A percentile compares a stretch with the other conserved stretches of the same genome.
These are phyloP conservation scores for Fagopyrum tataricum DNA, from an alignment of 148 eudicot genomes.

Conservation along the genomic window DNA sequence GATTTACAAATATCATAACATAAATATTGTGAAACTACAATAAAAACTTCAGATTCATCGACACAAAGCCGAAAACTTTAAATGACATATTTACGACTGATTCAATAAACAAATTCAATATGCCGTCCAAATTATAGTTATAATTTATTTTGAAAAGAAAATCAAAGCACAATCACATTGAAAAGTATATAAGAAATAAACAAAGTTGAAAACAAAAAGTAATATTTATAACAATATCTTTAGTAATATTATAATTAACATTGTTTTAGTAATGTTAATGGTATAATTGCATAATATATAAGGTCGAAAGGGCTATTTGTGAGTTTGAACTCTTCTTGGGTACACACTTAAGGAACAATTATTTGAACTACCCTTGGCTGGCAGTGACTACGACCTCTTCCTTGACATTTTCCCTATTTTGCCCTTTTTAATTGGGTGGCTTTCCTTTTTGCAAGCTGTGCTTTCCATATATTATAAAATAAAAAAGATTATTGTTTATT, in stretches of 20 bases:
- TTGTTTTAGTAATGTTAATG: neutral
- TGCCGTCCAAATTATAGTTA: no score
- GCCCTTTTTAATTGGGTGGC: neutral
- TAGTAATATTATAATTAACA: neutral
- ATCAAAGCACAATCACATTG: no score
- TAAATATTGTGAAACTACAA: no score
- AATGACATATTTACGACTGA: no score
- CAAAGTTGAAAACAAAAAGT: neutral
- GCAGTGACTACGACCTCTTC: neutral
- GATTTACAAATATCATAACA: no score
- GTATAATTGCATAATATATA: neutral
- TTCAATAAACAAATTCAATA: no score
- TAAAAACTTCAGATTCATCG: no score
- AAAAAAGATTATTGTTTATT: neutral
- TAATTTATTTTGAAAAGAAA: no score
- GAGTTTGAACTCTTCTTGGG: neutral
- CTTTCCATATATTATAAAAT: neutral
- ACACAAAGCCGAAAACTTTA: no score
- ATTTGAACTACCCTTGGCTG: neutral
- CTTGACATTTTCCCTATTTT: constrained; percentile 1
- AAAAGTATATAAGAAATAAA: neutral
- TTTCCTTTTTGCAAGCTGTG: neutral
- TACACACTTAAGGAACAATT: constrained; percentile 7
- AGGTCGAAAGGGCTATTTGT: neutral
- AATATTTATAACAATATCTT: neutral